Percentiles rank a stretch among this genome's conserved stretches.
Evolutionary conservation across 2,329 filamentous ascomycete species (phyloP).

Genomic region (Colletotrichum agaves): DNA sequence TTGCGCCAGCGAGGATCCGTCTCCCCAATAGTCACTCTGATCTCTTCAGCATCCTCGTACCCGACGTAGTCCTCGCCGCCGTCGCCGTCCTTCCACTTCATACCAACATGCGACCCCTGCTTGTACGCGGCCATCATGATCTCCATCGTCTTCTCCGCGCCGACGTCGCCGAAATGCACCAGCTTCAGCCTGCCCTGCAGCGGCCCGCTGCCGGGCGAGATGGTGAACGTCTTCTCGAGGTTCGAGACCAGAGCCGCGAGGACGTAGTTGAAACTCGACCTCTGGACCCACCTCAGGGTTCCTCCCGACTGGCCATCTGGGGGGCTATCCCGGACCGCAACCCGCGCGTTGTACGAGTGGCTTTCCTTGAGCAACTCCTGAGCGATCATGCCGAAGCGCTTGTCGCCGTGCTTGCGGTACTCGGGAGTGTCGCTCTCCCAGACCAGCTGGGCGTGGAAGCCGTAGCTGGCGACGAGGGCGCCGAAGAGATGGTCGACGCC

Average conservation of each 20-base stretch:
- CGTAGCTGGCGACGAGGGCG: conserved; percentile 89
- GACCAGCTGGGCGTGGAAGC: conserved; percentile 87
- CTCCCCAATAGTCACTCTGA: conserved; percentile 75
- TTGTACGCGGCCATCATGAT: conserved; percentile 77
- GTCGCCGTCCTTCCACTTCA: conserved; percentile 64
- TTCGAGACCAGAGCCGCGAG: conserved; percentile 82
- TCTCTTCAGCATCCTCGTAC: conserved; percentile 76
- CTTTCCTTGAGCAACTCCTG: conserved; percentile 72
- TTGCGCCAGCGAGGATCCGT: conserved; percentile 81
- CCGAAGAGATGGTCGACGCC: conserved; percentile 66
- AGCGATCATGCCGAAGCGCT: conserved; percentile 87
- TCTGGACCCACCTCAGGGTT: conserved; percentile 39
- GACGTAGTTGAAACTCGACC: conserved; percentile 76
- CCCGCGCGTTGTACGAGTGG: conserved; percentile 60
- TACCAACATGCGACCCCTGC: conserved; percentile 64
- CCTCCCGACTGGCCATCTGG: conserved; percentile 30
- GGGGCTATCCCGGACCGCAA: conserved; percentile 41
- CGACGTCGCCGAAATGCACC: conserved; percentile 78
- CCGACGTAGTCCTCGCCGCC: conserved; percentile 64
- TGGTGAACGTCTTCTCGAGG: conserved; percentile 82
- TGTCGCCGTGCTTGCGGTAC: conserved; percentile 80
- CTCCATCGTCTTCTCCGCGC: conserved; percentile 75
- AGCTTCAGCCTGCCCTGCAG: conserved; percentile 77
- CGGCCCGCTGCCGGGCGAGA: conserved; percentile 78
- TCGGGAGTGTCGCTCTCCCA: conserved; percentile 89